A percentile compares a stretch with the other conserved stretches of the same genome.
These are phyloP conservation scores for Saururus chinensis DNA, from an alignment of 164 flowering plant species.

Conservation along the genomic window DNA sequence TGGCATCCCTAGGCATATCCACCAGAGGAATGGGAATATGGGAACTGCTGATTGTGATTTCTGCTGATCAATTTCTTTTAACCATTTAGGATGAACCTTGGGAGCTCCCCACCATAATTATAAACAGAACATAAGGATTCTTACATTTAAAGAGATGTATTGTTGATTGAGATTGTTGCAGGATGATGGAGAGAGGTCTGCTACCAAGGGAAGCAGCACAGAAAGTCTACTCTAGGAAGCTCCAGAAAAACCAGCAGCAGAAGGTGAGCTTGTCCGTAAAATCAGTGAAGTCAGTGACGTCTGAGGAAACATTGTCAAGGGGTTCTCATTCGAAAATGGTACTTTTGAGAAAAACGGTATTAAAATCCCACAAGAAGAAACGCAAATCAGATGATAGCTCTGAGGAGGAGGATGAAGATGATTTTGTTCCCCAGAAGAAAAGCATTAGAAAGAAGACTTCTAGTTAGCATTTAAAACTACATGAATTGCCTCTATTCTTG, in stretches of 20 bases:
- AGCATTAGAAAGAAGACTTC: conserved; percentile 23
- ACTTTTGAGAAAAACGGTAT: conserved; percentile 14
- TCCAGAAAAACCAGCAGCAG: conserved; percentile 33
- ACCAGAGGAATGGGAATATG: too few species aligned
- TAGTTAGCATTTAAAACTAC: not conserved
- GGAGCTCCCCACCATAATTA: too few species aligned
- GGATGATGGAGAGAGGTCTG: conserved; percentile 93
- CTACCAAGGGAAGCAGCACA: conserved; percentile 51
- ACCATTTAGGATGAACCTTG: too few species aligned
- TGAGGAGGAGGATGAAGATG: conserved; percentile 39
- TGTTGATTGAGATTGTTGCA: conserved; percentile 14
- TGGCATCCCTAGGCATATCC: too few species aligned
- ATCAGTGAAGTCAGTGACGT: conserved; percentile 15
- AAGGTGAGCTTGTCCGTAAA: conserved; percentile 48
- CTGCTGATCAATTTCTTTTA: too few species aligned
- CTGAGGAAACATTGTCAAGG: conserved; percentile 3
- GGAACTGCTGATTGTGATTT: too few species aligned
- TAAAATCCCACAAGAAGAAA: conserved; percentile 31
- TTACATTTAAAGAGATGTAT: not conserved
- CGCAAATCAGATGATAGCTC: conserved; percentile 27
- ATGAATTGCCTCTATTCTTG: not conserved
- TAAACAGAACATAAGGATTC: too few species aligned
- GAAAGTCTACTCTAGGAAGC: conserved; percentile 56
- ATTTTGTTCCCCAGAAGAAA: conserved; percentile 20
- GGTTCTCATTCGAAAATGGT: conserved; percentile 20